Evolutionary conservation across 345 rosid species (phyloP).

Genomic region (Fremontodendron californicum): DNA sequence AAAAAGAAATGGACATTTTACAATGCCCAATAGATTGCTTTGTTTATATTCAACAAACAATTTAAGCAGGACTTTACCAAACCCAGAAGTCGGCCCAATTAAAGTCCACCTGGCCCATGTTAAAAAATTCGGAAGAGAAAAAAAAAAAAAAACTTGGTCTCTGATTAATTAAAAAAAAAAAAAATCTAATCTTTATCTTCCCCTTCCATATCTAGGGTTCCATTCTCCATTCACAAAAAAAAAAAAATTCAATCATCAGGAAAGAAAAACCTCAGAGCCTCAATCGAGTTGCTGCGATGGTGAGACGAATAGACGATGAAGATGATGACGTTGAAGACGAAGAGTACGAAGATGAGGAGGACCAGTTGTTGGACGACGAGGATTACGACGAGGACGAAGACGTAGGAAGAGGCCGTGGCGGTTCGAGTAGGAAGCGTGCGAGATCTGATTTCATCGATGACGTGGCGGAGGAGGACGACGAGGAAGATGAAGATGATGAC

Average conservation of each 20-base stretch:
- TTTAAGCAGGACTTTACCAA: too few relatives aligned
- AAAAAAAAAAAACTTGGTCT: too few relatives aligned
- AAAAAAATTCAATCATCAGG: background rate
- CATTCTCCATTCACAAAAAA: background rate
- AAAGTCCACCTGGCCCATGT: too few relatives aligned
- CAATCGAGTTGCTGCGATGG: constrained; percentile 33
- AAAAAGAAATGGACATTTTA: too few relatives aligned
- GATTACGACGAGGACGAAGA: constrained; percentile 15
- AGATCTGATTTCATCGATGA: constrained; percentile 81
- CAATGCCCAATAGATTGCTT: too few relatives aligned
- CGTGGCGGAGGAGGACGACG: constrained; percentile 79
- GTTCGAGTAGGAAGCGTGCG: constrained; percentile 53
- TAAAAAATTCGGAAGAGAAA: too few relatives aligned
- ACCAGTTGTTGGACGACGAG: constrained; percentile 15
- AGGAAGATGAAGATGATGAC: constrained; percentile 48
- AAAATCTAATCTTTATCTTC: background rate
- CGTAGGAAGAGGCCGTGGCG: constrained; percentile 18
- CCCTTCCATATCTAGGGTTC: background rate
- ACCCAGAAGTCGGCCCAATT: too few relatives aligned
- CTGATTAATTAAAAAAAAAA: too few relatives aligned
- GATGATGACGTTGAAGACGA: constrained; percentile 45
- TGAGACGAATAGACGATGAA: constrained; percentile 47
- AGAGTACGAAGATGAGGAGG: constrained; percentile 59
- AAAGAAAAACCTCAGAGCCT: background rate
- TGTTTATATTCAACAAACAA: too few relatives aligned